phyloP scores from a whole-genome alignment of 257 asterid species.

The Hygrophila difformis region DNA sequence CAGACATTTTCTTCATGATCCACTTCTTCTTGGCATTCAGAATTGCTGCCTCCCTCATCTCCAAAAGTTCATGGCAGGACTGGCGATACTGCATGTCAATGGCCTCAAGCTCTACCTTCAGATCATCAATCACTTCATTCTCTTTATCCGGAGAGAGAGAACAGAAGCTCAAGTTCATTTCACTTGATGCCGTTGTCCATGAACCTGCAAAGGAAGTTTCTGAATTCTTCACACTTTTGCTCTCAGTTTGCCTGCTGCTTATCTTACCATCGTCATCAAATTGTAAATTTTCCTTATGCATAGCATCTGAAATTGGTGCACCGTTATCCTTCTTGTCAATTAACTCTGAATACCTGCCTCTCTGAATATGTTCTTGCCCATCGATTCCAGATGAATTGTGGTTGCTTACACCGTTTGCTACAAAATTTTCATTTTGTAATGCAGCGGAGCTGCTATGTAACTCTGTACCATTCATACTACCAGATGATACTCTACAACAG shows the following conservation, averaged over 20 bases:
- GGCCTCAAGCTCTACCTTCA: conserved; percentile 43
- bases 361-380: conserved; percentile 15
- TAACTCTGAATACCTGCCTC: conserved; percentile 9
- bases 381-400: conserved; percentile 7
- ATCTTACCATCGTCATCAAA: conserved; percentile 10
- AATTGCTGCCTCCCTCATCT: conserved; percentile 49
- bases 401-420: not conserved
- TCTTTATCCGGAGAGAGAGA: conserved; percentile 20
- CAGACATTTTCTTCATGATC: conserved; percentile 24
- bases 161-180: conserved; percentile 26
- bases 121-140: conserved; percentile 24
- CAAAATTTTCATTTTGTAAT: not conserved
- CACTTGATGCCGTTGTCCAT: conserved; percentile 28
- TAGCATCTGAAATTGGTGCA: conserved; percentile 12
- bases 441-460: conserved; percentile 11
- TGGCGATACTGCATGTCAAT: conserved; percentile 45
- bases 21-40: conserved; percentile 54
- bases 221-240: conserved; percentile 29
- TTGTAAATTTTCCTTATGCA: conserved; percentile 8
- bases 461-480: conserved; percentile 17
- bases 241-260: conserved; percentile 25
- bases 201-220: conserved; percentile 27
- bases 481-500: conserved; percentile 29
- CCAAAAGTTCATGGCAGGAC: conserved; percentile 38
- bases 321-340: conserved; percentile 2